Evolutionary conservation across 2,329 filamentous ascomycete species (phyloP).

Genomic region (Botrytis byssoidea): DNA sequence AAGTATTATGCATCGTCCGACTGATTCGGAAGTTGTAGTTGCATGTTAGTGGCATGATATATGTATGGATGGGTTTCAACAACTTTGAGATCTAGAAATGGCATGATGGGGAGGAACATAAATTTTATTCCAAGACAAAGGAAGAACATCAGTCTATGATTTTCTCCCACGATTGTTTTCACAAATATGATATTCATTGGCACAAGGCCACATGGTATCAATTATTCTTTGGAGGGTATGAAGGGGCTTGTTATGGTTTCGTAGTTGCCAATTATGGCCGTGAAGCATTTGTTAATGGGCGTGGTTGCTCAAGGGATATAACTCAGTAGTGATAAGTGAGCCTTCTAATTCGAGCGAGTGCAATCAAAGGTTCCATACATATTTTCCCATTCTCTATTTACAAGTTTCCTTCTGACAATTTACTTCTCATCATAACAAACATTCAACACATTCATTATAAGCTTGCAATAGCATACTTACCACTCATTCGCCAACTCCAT

Average conservation of each 20-base stretch:
- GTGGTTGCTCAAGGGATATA: not conserved
- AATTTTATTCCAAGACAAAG: too few relatives aligned
- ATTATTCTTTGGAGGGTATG: not conserved
- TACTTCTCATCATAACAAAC: not conserved
- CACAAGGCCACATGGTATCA: not conserved
- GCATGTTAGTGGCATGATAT: not conserved
- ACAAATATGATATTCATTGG: not conserved
- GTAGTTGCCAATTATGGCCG: not conserved
- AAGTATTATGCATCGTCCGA: not conserved
- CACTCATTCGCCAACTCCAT: not conserved
- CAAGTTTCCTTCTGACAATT: not conserved
- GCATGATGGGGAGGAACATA: too few relatives aligned
- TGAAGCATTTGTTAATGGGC: too few relatives aligned
- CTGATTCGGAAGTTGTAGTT: not conserved
- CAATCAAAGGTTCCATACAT: too few relatives aligned
- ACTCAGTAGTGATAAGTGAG: too few relatives aligned
- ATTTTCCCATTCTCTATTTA: not conserved
- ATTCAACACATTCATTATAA: not conserved
- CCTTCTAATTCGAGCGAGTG: not conserved
- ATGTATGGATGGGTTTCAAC: not conserved
- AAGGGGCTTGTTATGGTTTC: not conserved
- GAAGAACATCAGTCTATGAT: too few relatives aligned
- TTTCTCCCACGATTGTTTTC: not conserved
- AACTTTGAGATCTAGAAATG: not conserved
- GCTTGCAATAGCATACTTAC: not conserved